These are phyloP conservation scores for Trichoderma pleuroti DNA, from an alignment of 2,329 filamentous ascomycete species.

Conservation along the genomic window DNA sequence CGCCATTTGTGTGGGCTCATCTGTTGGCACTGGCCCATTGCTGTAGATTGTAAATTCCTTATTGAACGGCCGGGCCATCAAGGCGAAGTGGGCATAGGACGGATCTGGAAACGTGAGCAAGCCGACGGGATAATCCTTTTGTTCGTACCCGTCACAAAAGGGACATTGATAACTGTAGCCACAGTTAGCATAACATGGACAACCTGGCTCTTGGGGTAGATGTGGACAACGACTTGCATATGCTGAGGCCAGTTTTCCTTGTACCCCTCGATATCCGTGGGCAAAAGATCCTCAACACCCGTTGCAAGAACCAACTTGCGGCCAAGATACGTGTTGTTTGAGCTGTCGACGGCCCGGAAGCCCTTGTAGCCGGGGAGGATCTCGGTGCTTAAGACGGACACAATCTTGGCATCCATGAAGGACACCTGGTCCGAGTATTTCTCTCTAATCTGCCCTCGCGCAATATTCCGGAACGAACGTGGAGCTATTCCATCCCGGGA, in stretches of 20 bases:
- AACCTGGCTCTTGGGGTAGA: not conserved
- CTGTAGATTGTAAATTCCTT: slow-evolving; percentile 50
- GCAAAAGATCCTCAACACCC: slow-evolving; percentile 48
- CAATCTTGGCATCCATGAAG: slow-evolving; percentile 3
- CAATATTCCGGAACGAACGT: slow-evolving; percentile 34
- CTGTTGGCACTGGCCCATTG: slow-evolving; percentile 32
- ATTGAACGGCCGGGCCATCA: slow-evolving; percentile 44
- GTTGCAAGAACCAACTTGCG: slow-evolving; percentile 54
- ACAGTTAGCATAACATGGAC: not conserved
- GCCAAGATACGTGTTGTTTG: slow-evolving; percentile 43
- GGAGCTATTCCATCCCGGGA: slow-evolving; percentile 40
- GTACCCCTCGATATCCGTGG: slow-evolving; percentile 49
- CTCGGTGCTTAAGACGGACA: slow-evolving; percentile 28
- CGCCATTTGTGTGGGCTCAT: slow-evolving; percentile 1
- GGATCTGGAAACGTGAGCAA: slow-evolving; percentile 42
- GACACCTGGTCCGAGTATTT: slow-evolving; percentile 36
- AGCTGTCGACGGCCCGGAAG: slow-evolving; percentile 40
- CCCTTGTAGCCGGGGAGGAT: slow-evolving; percentile 22
- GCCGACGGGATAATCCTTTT: slow-evolving; percentile 45
- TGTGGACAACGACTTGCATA: slow-evolving; percentile 34
- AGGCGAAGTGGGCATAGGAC: slow-evolving; percentile 36
- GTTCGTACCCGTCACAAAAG: slow-evolving; percentile 59
- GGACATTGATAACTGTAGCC: slow-evolving; percentile 45
- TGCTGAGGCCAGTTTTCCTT: slow-evolving; percentile 34
- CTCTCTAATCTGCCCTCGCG: slow-evolving; percentile 31